Percentiles rank a stretch among this genome's conserved stretches.
Conservation (phyloP, 1,284 basidiomycete genomes). For the Puccinia coronata region DNA sequence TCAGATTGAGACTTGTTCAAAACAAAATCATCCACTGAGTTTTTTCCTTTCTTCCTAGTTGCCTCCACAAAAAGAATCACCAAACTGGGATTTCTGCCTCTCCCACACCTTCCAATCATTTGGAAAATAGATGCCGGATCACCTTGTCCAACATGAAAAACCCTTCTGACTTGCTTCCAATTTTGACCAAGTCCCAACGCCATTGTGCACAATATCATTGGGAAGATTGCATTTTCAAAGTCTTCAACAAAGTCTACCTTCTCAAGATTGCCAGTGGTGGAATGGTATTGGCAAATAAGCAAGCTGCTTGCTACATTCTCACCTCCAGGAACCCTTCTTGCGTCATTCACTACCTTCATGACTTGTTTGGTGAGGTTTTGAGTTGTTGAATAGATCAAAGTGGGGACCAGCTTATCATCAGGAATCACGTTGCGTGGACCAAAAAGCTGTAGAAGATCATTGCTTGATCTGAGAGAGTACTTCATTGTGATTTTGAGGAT, state of each 20-base stretch:
- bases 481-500: neutral
- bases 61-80: neutral
- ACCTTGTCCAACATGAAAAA: neutral
- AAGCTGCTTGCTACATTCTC: neutral
- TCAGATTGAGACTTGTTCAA: neutral
- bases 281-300: neutral
- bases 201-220: constrained; percentile 3
- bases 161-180: neutral
- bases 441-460: constrained; percentile 3
- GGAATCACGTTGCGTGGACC: neutral
- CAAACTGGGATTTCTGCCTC: neutral
- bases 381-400: constrained; percentile 11
- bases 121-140: constrained; percentile 4
- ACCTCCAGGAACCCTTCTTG: constrained; percentile 7
- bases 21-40: neutral
- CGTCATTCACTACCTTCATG: neutral
- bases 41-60: neutral
- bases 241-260: neutral
- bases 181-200: constrained; percentile 19
- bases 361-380: neutral
- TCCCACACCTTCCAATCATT: constrained; percentile 1
- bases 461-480: neutral
- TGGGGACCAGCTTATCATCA: neutral
- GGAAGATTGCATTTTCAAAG: neutral
- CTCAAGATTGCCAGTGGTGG: neutral